Conservation (phyloP, 805 yeast species). For the Hanseniaspora mollemarum region DNA sequence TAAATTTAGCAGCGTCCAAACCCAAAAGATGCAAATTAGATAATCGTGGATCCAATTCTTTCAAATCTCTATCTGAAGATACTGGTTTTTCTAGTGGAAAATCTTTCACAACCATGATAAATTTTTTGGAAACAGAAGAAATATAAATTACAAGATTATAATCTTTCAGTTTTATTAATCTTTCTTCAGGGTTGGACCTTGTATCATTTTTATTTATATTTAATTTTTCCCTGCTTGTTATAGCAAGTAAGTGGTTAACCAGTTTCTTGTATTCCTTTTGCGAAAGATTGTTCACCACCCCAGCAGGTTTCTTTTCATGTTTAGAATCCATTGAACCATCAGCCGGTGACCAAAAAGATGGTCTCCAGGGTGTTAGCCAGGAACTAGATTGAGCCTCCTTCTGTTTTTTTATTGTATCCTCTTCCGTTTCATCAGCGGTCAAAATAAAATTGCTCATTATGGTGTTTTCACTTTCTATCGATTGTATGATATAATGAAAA, state of each 20-base stretch:
- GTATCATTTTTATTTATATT: not conserved
- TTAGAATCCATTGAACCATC: not conserved
- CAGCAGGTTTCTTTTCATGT: not conserved
- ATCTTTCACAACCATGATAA: conserved; percentile 13
- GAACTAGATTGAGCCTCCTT: not conserved
- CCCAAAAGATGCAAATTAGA: not conserved
- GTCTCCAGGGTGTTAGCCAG: not conserved
- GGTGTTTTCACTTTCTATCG: not conserved
- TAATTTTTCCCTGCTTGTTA: conserved; percentile 4
- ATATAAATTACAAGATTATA: conserved; percentile 11
- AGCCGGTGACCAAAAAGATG: not conserved
- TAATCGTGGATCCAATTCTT: not conserved
- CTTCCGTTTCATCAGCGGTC: not conserved
- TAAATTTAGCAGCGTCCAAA: not conserved
- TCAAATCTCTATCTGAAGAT: not conserved
- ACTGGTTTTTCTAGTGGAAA: not conserved
- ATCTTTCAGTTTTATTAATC: conserved; percentile 11
- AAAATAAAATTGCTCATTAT: not conserved
- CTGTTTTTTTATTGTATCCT: not conserved
- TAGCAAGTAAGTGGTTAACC: conserved; percentile 5
- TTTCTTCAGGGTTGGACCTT: not conserved
- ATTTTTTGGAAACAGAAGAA: not conserved
- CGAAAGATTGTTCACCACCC: not conserved
- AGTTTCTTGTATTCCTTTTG: not conserved
- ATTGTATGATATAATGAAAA: conserved; percentile 2